Evolutionary conservation across 2,329 filamentous ascomycete genomes (phyloP).

Genomic region (Ophiocordyceps camponoti-leonardi): DNA sequence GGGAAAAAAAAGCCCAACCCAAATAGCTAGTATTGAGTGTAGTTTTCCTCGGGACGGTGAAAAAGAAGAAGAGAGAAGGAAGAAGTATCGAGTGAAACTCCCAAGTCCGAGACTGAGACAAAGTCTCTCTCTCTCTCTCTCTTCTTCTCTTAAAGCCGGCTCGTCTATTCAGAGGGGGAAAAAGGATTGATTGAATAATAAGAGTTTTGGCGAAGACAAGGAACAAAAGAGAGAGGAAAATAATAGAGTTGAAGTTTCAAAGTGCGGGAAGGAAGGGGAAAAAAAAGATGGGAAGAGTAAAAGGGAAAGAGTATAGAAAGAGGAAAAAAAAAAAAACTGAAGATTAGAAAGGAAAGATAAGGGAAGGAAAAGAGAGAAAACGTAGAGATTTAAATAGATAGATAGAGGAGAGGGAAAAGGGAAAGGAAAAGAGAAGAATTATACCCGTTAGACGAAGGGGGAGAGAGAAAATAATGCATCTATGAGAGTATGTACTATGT

Average conservation of each 20-base stretch:
- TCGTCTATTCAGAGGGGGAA: too few relatives aligned
- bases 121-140: too few relatives aligned
- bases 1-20: not conserved
- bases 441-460: too few relatives aligned
- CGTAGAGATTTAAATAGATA: not conserved
- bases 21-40: not conserved
- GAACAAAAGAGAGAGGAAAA: too few relatives aligned
- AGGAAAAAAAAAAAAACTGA: not conserved
- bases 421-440: not conserved
- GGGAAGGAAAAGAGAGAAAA: not conserved
- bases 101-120: too few relatives aligned
- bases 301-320: not conserved
- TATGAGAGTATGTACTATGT: too few relatives aligned
- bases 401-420: not conserved
- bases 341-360: not conserved
- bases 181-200: too few relatives aligned
- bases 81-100: not conserved
- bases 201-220: too few relatives aligned
- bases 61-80: not conserved
- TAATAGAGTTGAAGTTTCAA: too few relatives aligned
- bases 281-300: not conserved
- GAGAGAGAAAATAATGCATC: too few relatives aligned
- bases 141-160: too few relatives aligned
- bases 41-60: not conserved
- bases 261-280: not conserved